Conservation (phyloP, 2,329 filamentous ascomycete species). For the Calycina herbarum region DNA sequence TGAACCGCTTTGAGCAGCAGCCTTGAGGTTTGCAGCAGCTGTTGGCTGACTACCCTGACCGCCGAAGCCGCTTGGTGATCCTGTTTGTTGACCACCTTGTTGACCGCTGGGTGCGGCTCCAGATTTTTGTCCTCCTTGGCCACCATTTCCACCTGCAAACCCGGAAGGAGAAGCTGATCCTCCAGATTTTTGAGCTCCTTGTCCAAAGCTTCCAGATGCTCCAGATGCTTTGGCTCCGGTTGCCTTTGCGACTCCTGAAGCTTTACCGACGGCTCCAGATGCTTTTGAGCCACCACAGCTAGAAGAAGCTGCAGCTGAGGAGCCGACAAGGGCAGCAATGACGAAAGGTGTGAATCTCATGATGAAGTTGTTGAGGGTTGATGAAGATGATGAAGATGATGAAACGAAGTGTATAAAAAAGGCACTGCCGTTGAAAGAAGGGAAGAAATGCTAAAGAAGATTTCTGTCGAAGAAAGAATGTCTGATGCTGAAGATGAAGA, state of each 20-base stretch:
- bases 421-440: constrained; percentile 7
- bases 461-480: constrained; percentile 9
- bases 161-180: no score
- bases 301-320: not conserved
- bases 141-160: no score
- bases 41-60: not conserved
- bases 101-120: not conserved
- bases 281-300: not conserved
- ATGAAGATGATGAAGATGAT: not conserved
- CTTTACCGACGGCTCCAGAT: not conserved
- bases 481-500: not conserved
- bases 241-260: not conserved
- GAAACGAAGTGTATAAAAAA: not conserved
- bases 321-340: not conserved
- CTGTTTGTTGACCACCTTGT: no score
- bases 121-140: not conserved
- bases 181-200: no score
- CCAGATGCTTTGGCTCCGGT: not conserved
- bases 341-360: not conserved
- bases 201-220: not conserved
- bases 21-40: no score
- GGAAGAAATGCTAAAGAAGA: constrained; percentile 4
- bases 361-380: not conserved
- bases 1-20: no score
- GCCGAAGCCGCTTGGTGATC: no score